phyloP scores from a whole-genome alignment of 2,329 filamentous ascomycete genomes.

The Aspergillus sp. region DNA sequence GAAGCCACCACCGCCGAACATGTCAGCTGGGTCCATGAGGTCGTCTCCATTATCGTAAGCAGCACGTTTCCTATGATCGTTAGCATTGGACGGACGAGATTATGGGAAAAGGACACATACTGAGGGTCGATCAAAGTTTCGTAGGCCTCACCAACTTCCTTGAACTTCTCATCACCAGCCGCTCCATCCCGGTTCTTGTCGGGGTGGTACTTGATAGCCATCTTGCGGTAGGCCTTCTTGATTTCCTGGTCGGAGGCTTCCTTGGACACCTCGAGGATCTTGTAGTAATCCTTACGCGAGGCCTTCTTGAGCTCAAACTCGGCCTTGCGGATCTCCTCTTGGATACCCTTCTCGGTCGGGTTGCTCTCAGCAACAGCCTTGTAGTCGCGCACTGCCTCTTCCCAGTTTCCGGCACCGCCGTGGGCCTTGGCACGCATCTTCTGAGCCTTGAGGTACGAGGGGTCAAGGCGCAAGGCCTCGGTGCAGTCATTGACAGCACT shows the following conservation, averaged over 20 bases:
- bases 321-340: constrained; percentile 80
- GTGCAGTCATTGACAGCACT: constrained; percentile 83
- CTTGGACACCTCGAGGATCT: constrained; percentile 86
- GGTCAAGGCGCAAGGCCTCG: constrained; percentile 74
- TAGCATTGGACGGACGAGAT: constrained; percentile 6
- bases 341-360: constrained; percentile 73
- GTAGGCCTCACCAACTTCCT: constrained; percentile 96
- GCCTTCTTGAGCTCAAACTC: constrained; percentile 97
- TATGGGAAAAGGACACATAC: constrained; percentile 50
- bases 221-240: constrained; percentile 94
- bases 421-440: constrained; percentile 91
- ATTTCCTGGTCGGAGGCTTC: constrained; percentile 78
- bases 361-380: constrained; percentile 81
- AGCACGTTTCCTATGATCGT: constrained; percentile 65
- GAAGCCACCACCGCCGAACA: constrained; percentile 58
- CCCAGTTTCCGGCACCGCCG: constrained; percentile 82
- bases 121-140: constrained; percentile 91
- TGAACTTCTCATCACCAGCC: constrained; percentile 82
- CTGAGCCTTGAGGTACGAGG: constrained; percentile 80
- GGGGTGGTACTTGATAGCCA: constrained; percentile 90
- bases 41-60: constrained; percentile 92
- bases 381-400: constrained; percentile 82
- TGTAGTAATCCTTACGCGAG: constrained; percentile 97
- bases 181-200: constrained; percentile 91
- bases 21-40: constrained; percentile 79